Base-by-base conservation (phyloP, 2,329 filamentous ascomycete genomes). In the Colletotrichum paranaense region DNA sequence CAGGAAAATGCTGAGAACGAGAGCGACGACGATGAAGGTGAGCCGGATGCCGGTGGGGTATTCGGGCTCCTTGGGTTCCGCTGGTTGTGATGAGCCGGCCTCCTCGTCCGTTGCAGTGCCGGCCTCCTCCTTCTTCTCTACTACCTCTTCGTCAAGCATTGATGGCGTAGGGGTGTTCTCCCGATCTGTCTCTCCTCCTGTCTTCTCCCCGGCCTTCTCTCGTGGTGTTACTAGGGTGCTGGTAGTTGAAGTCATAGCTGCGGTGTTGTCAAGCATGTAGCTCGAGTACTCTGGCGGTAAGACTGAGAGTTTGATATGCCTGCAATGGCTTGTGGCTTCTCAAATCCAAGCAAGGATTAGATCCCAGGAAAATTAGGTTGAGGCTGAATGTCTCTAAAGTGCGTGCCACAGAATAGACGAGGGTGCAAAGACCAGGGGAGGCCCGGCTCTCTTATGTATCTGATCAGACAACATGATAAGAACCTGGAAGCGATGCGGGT, bases 1-100 rank as follows among this genome's bases (percentile, higher is more conserved):
- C n/a, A 88, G 80, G 76, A 89, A 89, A 62, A 88, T 82, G 69
- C 82, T 83, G 52, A 88, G 78, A 8, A 85, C 80, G 8, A 89
- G 78, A 24, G 87, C 86, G 30, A 86, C 69, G 22, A 88, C 81
- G 65, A 89, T 86, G 75, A 86, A 82, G 63, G 79, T 73, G 70
- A 87, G 79, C 69, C 81, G 80, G 68, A 80, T 68, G 11, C 84
- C 85, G 7, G 78, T 75, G 1, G 84, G 85, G 67, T 86, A 86
- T 9, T 84, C 82, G 65, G 76, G 76, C 12, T 82, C 79, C 24
- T 76, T 73, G n/a, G 70, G 24, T 22, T 76, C 68, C 28, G 58
- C 32, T 0, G 70, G 62, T 3, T 68, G 66, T 3, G 68, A 46
- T 46, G 62, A 38, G 8, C 67, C 68, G 28, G 65, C 53, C 22